These are phyloP conservation scores for Solioccasus polychromus DNA, from an alignment of 768 basidiomycete species.

Conservation along the genomic window DNA sequence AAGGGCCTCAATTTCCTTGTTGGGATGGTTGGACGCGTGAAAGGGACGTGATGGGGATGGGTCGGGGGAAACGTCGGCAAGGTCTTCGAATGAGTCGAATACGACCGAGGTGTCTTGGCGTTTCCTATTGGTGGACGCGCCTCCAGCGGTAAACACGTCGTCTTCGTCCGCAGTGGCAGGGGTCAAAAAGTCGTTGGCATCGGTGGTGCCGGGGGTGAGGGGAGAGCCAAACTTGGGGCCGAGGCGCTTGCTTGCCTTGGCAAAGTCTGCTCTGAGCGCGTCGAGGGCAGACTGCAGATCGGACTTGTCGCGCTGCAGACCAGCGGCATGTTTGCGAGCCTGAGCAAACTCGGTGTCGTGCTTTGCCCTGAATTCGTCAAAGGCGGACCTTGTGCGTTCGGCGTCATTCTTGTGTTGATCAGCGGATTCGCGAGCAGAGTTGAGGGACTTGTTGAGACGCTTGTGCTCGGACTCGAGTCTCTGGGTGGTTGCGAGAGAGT, in stretches of 20 bases:
- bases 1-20: constrained; percentile 76
- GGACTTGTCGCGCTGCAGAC: constrained; percentile 86
- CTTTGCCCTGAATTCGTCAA: constrained; percentile 79
- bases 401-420: constrained; percentile 88
- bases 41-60: constrained; percentile 59
- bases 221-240: constrained; percentile 67
- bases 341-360: constrained; percentile 96
- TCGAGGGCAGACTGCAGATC: constrained; percentile 86
- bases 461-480: constrained; percentile 83
- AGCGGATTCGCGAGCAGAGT: constrained; percentile 64
- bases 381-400: constrained; percentile 60
- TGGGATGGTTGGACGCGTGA: constrained; percentile 70
- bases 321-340: constrained; percentile 82
- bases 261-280: constrained; percentile 66
- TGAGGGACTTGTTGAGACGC: constrained; percentile 72
- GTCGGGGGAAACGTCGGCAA: constrained; percentile 56
- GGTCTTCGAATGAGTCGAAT: constrained; percentile 49
- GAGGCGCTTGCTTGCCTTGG: constrained; percentile 58
- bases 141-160: constrained; percentile 65
- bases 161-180: constrained; percentile 55
- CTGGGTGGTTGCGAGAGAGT: constrained; percentile 60
- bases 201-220: constrained; percentile 59
- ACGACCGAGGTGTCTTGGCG: constrained; percentile 50
- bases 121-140: constrained; percentile 60
- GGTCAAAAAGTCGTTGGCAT: constrained; percentile 48